Evolutionary conservation across 768 basidiomycete genomes (phyloP).

Genomic region (Clitopilus passeckerianus): DNA sequence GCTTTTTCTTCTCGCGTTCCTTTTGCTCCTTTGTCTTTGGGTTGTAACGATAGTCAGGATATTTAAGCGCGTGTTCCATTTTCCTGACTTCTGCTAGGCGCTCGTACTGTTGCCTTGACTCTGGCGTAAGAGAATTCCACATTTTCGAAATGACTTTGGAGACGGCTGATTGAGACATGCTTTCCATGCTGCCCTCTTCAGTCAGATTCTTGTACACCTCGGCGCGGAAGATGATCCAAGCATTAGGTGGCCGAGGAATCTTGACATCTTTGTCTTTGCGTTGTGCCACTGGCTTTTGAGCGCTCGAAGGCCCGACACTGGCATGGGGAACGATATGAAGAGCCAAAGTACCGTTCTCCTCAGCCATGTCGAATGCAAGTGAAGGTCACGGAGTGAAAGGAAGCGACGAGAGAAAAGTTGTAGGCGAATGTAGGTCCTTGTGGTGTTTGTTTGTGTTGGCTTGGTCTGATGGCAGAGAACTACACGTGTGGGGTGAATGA

Average conservation of each 20-base stretch:
- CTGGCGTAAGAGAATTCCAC: conserved; percentile 56
- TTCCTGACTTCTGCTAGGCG: conserved; percentile 48
- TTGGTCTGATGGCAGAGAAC: background rate
- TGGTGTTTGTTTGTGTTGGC: background rate
- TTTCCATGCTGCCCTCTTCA: conserved; percentile 23
- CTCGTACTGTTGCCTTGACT: conserved; percentile 46
- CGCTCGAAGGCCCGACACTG: background rate
- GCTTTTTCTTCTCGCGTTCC: conserved; percentile 31
- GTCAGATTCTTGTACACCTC: conserved; percentile 44
- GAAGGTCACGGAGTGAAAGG: background rate
- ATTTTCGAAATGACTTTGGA: conserved; percentile 57
- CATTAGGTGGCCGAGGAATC: conserved; percentile 69
- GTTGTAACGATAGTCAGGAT: conserved; percentile 54
- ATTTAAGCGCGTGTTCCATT: conserved; percentile 41
- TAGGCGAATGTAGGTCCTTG: background rate
- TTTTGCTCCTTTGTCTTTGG: conserved; percentile 42
- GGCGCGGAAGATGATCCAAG: conserved; percentile 80
- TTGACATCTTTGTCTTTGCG: conserved; percentile 13
- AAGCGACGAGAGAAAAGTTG: background rate
- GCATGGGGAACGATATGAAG: background rate
- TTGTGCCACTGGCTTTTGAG: too few relatives aligned
- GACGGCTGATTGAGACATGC: conserved; percentile 54
- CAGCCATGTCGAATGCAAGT: background rate
- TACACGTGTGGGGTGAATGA: background rate
- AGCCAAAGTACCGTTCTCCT: background rate